phyloP scores from a whole-genome alignment of 139 green algal genomes.

The Zygnema cylindricum region DNA sequence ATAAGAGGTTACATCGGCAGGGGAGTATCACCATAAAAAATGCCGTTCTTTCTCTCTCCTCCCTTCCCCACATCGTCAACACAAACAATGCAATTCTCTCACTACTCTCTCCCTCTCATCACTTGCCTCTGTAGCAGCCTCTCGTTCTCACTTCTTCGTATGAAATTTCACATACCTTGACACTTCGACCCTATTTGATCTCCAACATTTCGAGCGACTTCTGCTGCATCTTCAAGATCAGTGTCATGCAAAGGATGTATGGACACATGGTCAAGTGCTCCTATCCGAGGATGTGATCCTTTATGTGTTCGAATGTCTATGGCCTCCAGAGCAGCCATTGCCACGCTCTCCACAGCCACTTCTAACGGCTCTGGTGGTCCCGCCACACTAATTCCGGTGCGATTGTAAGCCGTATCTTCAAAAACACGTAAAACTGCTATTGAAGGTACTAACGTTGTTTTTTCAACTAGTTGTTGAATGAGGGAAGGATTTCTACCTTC shows the following conservation, averaged over 20 bases:
- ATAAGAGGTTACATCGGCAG: no score
- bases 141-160: not conserved
- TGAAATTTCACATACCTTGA: not conserved
- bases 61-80: no score
- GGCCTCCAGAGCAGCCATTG: not conserved
- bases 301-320: slow-evolving; percentile 74
- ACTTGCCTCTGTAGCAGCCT: no score
- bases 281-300: slow-evolving; percentile 79
- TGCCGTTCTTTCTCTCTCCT: no score
- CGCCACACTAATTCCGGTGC: slow-evolving; percentile 75
- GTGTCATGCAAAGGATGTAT: slow-evolving; percentile 72
- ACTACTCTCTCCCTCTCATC: no score
- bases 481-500: slow-evolving; percentile 14
- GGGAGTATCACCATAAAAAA: no score
- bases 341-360: not conserved
- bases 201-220: slow-evolving; percentile 23
- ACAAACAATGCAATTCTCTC: no score
- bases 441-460: not conserved
- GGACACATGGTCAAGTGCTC: slow-evolving; percentile 80
- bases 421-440: slow-evolving; percentile 33
- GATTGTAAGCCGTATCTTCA: slow-evolving; percentile 77
- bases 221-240: not conserved
- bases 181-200: not conserved
- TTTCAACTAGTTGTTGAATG: slow-evolving; percentile 9
- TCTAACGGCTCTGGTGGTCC: not conserved